A percentile compares a stretch with the other conserved stretches of the same genome.
These are phyloP conservation scores for Sporothrix pallida DNA, from an alignment of 2,329 filamentous ascomycete species.

Conservation along the genomic window DNA sequence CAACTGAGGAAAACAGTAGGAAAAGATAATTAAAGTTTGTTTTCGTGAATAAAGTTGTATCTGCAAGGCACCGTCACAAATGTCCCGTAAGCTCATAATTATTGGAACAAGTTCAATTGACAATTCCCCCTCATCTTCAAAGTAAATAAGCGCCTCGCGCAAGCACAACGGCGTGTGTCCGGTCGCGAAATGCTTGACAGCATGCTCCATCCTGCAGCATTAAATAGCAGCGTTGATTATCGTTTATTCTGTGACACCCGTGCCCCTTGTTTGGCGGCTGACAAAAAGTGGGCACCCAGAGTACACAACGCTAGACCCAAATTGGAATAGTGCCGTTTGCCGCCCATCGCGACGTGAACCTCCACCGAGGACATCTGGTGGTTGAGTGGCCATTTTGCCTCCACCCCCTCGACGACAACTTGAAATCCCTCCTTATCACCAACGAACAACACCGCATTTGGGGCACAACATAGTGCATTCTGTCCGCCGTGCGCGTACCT, in stretches of 20 bases:
- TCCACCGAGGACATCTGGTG: slow-evolving; percentile 29
- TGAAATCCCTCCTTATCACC: slow-evolving; percentile 2
- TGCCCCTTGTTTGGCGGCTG: slow-evolving; percentile 36
- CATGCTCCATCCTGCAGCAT: slow-evolving; percentile 11
- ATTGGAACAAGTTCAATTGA: too few relatives aligned
- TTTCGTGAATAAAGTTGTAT: too few relatives aligned
- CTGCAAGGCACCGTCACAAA: too few relatives aligned
- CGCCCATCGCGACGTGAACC: slow-evolving; percentile 39
- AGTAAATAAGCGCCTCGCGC: neutral
- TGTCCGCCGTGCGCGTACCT: neutral
- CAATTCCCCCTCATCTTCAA: too few relatives aligned
- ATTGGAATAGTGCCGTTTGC: slow-evolving; percentile 25
- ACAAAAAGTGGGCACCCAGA: slow-evolving; percentile 34
- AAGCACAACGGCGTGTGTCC: neutral
- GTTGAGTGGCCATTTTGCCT: slow-evolving; percentile 33
- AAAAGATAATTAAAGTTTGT: neutral
- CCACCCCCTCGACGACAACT: slow-evolving; percentile 13
- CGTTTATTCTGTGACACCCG: slow-evolving; percentile 4
- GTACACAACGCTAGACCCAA: slow-evolving; percentile 23
- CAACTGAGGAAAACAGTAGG: neutral
- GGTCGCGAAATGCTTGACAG: neutral
- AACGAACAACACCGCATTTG: slow-evolving; percentile 27
- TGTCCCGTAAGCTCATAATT: too few relatives aligned
- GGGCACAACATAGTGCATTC: neutral
- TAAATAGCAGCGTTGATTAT: neutral